Conservation (phyloP, 2,329 filamentous ascomycete species). For the Pyrenophora graminea region DNA sequence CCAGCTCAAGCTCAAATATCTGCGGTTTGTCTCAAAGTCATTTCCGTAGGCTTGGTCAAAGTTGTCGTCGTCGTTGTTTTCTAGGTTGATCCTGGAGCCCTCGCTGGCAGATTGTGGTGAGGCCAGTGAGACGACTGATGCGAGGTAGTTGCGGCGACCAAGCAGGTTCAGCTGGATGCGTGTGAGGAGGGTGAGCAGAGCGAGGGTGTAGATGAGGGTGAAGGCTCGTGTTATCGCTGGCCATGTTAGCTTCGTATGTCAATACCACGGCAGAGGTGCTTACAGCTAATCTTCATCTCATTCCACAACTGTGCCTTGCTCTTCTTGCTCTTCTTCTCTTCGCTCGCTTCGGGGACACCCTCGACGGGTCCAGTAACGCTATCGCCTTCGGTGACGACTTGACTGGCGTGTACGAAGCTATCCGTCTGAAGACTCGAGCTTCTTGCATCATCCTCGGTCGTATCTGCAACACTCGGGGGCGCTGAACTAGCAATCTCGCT, state of each 20-base stretch:
- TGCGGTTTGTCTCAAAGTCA: constrained; percentile 94
- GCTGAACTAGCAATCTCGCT: constrained; percentile 64
- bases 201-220: constrained; percentile 88
- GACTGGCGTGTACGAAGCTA: constrained; percentile 81
- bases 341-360: constrained; percentile 48
- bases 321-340: constrained; percentile 64
- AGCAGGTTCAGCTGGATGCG: constrained; percentile 96
- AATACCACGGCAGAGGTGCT: constrained; percentile 41
- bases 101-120: constrained; percentile 66
- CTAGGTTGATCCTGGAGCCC: constrained; percentile 78
- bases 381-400: constrained; percentile 59
- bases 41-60: constrained; percentile 81
- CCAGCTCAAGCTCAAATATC: constrained; percentile 96
- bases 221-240: constrained; percentile 87
- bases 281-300: constrained; percentile 93
- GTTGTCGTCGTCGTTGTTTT: constrained; percentile 91
- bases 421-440: constrained; percentile 80
- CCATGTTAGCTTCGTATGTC: constrained; percentile 19
- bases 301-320: constrained; percentile 96
- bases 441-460: constrained; percentile 74
- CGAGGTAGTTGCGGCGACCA: constrained; percentile 91
- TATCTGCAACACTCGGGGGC: constrained; percentile 65
- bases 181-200: constrained; percentile 87
- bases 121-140: constrained; percentile 89
- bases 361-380: constrained; percentile 48